Evolutionary conservation across 148 eudicot genomes (phyloP).

Genomic region (Rhododendron kiyosumense): DNA sequence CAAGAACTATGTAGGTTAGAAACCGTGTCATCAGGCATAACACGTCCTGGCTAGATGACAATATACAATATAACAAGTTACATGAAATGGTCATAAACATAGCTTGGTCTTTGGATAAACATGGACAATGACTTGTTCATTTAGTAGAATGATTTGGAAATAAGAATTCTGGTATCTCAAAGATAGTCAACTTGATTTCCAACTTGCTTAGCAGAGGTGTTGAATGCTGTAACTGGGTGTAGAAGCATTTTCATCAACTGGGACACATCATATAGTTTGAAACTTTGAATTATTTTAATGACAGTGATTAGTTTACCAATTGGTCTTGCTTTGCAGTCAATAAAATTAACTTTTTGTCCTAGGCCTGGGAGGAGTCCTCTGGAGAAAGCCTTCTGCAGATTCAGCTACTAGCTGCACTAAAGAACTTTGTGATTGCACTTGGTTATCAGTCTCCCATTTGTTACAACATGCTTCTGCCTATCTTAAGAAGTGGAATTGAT

Average conservation of each 20-base stretch:
- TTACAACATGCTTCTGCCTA: constrained; percentile 72
- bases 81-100: neutral
- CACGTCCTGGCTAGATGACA: neutral
- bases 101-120: neutral
- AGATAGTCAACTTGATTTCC: neutral
- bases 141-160: neutral
- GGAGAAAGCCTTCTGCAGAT: constrained; percentile 96
- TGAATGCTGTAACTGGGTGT: neutral
- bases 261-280: neutral
- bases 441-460: constrained; percentile 82
- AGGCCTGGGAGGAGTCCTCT: constrained; percentile 97
- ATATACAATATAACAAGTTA: neutral
- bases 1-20: neutral
- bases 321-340: neutral
- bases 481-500: constrained; percentile 67
- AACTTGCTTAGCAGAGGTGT: neutral
- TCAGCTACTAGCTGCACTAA: constrained; percentile 87
- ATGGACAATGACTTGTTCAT: neutral
- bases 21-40: neutral
- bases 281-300: neutral
- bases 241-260: neutral
- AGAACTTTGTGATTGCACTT: constrained; percentile 84
- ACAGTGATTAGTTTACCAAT: neutral
- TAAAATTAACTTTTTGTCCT: constrained; percentile 11
- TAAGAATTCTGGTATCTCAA: neutral